A percentile compares a stretch with the other conserved stretches of the same genome.
These are phyloP conservation scores for Apophysomyces elegans DNA, from an alignment of 371 early-diverging fungal species.

Conservation along the genomic window DNA sequence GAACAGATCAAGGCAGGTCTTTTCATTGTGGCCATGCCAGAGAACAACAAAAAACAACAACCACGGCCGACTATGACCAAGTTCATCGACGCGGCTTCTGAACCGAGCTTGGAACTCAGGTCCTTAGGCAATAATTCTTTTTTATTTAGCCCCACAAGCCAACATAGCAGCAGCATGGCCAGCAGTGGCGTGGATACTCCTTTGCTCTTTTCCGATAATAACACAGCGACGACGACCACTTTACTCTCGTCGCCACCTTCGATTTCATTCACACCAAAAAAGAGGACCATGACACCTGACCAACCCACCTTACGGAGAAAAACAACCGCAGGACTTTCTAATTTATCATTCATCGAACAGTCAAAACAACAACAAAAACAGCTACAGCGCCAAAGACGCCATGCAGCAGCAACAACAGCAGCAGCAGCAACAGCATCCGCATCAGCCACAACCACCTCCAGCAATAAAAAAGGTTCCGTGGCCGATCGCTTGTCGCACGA, in stretches of 20 bases:
- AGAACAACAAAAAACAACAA: slow-evolving; percentile 16
- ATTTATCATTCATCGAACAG: not conserved
- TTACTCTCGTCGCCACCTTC: slow-evolving; percentile 22
- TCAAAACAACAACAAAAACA: slow-evolving; percentile 9
- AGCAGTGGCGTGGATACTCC: slow-evolving; percentile 23
- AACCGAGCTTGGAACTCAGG: slow-evolving; percentile 16
- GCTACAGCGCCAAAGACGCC: not conserved
- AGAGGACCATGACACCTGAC: not conserved
- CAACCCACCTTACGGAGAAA: not conserved
- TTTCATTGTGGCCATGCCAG: slow-evolving; percentile 52
- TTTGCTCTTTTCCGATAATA: slow-evolving; percentile 27
- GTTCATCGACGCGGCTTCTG: not conserved
- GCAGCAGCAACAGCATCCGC: too few species aligned
- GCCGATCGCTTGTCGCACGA: not conserved
- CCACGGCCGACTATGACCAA: not conserved
- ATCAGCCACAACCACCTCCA: too few species aligned
- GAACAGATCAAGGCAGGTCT: slow-evolving; percentile 45
- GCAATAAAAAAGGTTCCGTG: not conserved
- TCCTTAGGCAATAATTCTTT: slow-evolving; percentile 11
- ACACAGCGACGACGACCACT: slow-evolving; percentile 21
- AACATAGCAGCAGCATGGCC: slow-evolving; percentile 4
- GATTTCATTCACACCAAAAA: slow-evolving; percentile 12
- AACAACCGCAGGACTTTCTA: not conserved
- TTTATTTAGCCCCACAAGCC: not conserved
- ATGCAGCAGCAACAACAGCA: not conserved